phyloP scores from a whole-genome alignment of 1,284 basidiomycete genomes.

The Irpex rosettiformis region DNA sequence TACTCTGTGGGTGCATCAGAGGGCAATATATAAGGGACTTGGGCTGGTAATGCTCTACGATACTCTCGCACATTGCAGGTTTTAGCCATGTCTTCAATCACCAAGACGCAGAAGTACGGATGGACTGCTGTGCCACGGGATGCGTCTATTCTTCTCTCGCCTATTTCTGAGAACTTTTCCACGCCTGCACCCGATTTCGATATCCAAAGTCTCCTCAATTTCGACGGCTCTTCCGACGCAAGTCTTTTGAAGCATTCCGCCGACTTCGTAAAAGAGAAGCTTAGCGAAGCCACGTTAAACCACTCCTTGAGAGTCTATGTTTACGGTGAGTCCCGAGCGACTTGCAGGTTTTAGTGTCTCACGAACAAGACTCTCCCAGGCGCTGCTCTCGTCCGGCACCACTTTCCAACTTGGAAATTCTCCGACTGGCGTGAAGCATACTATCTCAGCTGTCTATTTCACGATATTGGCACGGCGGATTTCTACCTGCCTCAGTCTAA shows the following conservation, averaged over 20 bases:
- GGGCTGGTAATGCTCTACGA: too few relatives aligned
- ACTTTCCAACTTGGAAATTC: slow-evolving; percentile 33
- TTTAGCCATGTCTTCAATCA: background rate
- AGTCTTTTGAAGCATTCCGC: slow-evolving; percentile 37
- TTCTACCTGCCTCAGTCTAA: slow-evolving; percentile 43
- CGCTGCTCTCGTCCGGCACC: slow-evolving; percentile 43
- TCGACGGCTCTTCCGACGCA: slow-evolving; percentile 41
- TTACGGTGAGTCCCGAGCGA: slow-evolving; percentile 33
- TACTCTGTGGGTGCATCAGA: background rate
- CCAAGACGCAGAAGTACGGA: slow-evolving; percentile 36
- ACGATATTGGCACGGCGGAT: slow-evolving; percentile 55
- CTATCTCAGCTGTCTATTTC: slow-evolving; percentile 49
- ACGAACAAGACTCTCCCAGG: slow-evolving; percentile 25
- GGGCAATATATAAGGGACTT: background rate
- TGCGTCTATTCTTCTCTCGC: slow-evolving; percentile 45
- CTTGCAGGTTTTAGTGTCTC: background rate
- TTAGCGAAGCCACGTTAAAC: slow-evolving; percentile 47
- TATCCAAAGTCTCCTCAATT: slow-evolving; percentile 36
- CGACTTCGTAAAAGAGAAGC: slow-evolving; percentile 44
- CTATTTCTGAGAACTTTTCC: slow-evolving; percentile 41
- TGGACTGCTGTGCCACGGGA: slow-evolving; percentile 48
- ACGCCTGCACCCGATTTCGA: slow-evolving; percentile 46
- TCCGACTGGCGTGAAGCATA: slow-evolving; percentile 47
- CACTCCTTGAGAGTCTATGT: slow-evolving; percentile 51
- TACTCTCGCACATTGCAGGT: too few relatives aligned